Evolutionary conservation across 352 stramenopile species (phyloP), one percentile per base, ranked within the genome.

Genomic region (Phytopythium chamaehyphon): DNA sequence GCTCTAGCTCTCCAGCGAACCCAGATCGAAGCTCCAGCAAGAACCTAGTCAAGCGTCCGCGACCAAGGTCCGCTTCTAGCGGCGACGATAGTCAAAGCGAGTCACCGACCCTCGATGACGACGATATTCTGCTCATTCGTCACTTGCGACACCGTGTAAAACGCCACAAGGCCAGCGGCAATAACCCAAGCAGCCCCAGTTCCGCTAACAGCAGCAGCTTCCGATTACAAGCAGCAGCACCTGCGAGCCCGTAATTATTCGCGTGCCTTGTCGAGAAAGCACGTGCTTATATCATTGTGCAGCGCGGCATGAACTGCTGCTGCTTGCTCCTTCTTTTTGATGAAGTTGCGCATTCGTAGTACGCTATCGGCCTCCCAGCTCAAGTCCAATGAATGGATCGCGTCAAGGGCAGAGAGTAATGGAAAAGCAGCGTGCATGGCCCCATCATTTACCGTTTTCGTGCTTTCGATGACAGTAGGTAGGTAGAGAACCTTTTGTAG

Each of bases 41-140:
- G 52, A 80, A 69, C 43, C 46, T 69, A 44, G 62, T 73, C 56
- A 83, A 83, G 38, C 69, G 72, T 3, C 72, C 69, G 40, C 69
- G 67, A 39, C 57, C 33, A 44, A 77, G 36, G 19, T 46, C 65
- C 11, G 51, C 47, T 44, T 53, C 59, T 23, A 69, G 73, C 43
- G 55, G 66, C 47, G 59, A 65, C 46, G 59, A 62, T 37, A 47
- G 40, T 19, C 18, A 47, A 24, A 60, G 73, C 23, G 66, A 79
- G 38, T 71, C 59, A 49, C 69, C 69, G 23, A 60, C 77, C 10
- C 55, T 64, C 15, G 69, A 80, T 40, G 63, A 80, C 42, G 53
- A 59, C 19, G 58, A 66, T n/a, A 40, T 45, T 21, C 31, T 58
- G 23, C 47, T 49, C 23, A 46, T 56, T 43, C 61, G 66, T 33